Conservation (phyloP, 768 basidiomycete genomes). For the Hypholoma sublateritium region DNA sequence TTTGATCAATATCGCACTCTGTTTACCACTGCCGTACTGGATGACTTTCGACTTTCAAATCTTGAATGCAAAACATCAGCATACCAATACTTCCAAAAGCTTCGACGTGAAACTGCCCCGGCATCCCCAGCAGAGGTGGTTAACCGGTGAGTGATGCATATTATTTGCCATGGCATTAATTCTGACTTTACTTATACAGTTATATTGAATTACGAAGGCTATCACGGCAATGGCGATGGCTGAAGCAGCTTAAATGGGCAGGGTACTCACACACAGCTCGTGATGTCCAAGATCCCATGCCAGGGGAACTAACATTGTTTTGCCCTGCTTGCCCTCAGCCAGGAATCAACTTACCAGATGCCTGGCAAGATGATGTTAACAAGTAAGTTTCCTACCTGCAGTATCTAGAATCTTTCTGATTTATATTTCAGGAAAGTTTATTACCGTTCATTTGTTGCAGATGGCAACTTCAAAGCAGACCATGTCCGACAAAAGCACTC, state of each 20-base stretch:
- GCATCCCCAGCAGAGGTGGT: neutral
- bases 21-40: neutral
- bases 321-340: conserved; percentile 28
- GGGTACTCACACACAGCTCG: conserved; percentile 11
- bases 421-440: conserved; percentile 11
- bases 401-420: neutral
- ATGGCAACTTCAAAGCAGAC: conserved; percentile 25
- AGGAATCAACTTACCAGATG: conserved; percentile 18
- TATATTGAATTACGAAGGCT: conserved; percentile 18
- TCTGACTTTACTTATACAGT: too few relatives aligned
- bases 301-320: conserved; percentile 16
- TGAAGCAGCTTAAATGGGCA: conserved; percentile 21
- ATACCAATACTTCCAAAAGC: conserved; percentile 12
- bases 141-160: too few relatives aligned
- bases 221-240: conserved; percentile 12
- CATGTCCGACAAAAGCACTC: conserved; percentile 16
- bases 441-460: conserved; percentile 14
- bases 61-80: conserved; percentile 4
- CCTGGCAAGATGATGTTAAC: conserved; percentile 9
- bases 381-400: conserved; percentile 10
- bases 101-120: conserved; percentile 5
- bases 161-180: too few relatives aligned
- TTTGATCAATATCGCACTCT: neutral
- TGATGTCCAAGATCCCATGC: neutral
- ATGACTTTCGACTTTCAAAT: neutral